Evolutionary conservation across 2,329 filamentous ascomycete genomes (phyloP), one percentile per base, ranked within the genome.

Genomic region (Remersonia thermophila): DNA sequence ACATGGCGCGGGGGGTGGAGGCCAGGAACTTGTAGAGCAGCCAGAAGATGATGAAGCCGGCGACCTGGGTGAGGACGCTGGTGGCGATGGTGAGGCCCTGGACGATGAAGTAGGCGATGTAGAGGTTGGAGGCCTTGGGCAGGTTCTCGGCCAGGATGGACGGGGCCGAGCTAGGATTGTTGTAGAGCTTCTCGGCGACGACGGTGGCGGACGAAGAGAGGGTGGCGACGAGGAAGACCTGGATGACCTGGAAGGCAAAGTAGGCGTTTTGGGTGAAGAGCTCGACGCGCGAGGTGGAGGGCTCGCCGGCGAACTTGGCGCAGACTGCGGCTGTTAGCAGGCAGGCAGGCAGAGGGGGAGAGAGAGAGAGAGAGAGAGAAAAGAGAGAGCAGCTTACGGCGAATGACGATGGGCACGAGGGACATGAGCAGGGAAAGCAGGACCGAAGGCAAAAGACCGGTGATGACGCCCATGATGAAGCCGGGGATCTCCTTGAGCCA

Each of bases 31-130:
- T 81, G 56, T 86, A 83, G 32, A 87, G 63, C 5, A 93, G 54
- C 34, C 76, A 75, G 53, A 81, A 83, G 20, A 93, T 58, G 32
- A 87, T 58, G 34, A 96, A 69, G 12, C 85, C 84, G 11, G 66
- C 61, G 0, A 69, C 55, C 48, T 93, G 84, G 2, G 93, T 66
- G 4, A 96, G 59, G 1, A 82, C 72, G 32, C 78, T 73, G 0
- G 83, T 71, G 3, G 85, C 81, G 42, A 89, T 77, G 1, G 79
- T 80, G 39, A 96, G 59, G 25, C 89, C 93, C 58, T 96, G 91
- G 3, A 98, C 73, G 23, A 96, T 75, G 47, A 98, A 93, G 61
- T 96, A 98, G 0, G 81, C 84, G 14, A 96, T 79, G 58, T 95
- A 98, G 54, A 96, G 93, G 60, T 93, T 96, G 42, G 86, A 87